These are phyloP conservation scores for Sporobolomyces roseus DNA, from an alignment of 768 basidiomycete species.

Conservation along the genomic window DNA sequence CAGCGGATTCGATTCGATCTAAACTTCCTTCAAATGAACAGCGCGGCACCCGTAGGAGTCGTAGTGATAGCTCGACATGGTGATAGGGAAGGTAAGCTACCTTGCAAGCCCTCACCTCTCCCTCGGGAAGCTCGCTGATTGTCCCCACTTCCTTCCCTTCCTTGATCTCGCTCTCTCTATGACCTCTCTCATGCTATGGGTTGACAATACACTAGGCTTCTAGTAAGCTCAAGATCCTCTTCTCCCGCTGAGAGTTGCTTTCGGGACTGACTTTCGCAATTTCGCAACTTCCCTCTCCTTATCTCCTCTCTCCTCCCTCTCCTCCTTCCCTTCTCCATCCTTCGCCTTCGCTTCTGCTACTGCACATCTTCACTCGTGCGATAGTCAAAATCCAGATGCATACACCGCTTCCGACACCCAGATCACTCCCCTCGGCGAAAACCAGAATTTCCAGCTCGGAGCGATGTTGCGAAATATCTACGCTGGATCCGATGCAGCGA, in stretches of 20 bases:
- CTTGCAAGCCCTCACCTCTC: too few relatives aligned
- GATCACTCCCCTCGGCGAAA: slow-evolving; percentile 55
- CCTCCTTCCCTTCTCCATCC: neutral
- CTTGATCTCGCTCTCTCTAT: neutral
- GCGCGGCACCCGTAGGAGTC: slow-evolving; percentile 31
- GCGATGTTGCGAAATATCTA: slow-evolving; percentile 58
- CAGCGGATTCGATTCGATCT: too few relatives aligned
- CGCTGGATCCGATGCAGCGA: slow-evolving; percentile 53
- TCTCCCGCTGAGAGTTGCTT: too few relatives aligned
- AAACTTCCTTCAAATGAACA: slow-evolving; percentile 11
- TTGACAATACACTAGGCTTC: too few relatives aligned
- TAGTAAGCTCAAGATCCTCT: too few relatives aligned
- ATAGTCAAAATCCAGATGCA: slow-evolving; percentile 26
- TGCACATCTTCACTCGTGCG: neutral
- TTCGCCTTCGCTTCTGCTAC: neutral
- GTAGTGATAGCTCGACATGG: slow-evolving; percentile 68
- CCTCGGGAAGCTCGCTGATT: too few relatives aligned
- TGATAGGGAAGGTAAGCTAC: slow-evolving; percentile 48
- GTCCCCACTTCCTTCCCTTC: neutral
- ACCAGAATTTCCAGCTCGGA: slow-evolving; percentile 53
- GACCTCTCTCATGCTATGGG: too few relatives aligned
- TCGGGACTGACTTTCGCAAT: neutral
- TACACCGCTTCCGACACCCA: slow-evolving; percentile 54
- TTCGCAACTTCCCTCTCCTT: neutral
- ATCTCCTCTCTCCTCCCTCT: neutral